phyloP scores from a whole-genome alignment of 352 stramenopile species.

The Aphanomyces euteiches region DNA sequence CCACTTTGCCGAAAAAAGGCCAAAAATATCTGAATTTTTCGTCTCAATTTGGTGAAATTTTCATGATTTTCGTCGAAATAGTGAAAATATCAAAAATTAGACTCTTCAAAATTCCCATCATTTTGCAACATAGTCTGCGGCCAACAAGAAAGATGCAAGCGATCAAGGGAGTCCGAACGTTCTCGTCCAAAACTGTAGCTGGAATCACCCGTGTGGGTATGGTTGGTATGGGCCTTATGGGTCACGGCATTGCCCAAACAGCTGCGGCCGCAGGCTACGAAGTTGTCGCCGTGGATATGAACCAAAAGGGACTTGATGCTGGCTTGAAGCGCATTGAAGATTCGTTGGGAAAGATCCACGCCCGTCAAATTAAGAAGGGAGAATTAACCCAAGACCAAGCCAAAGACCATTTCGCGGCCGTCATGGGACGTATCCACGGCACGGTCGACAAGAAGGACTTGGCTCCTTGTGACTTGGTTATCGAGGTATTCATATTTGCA shows the following conservation, averaged over 20 bases:
- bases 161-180: neutral
- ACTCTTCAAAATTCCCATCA: too few relatives aligned
- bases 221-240: conserved; percentile 96
- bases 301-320: conserved; percentile 64
- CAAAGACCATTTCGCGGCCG: conserved; percentile 54
- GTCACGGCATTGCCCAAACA: conserved; percentile 96
- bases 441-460: conserved; percentile 87
- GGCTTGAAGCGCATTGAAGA: conserved; percentile 89
- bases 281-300: conserved; percentile 80
- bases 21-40: too few relatives aligned
- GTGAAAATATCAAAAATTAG: too few relatives aligned
- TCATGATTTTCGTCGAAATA: too few relatives aligned
- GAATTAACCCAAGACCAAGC: conserved; percentile 78
- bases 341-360: conserved; percentile 87
- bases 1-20: too few relatives aligned
- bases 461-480: conserved; percentile 91
- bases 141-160: neutral
- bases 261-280: conserved; percentile 80
- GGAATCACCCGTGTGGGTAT: conserved; percentile 89
- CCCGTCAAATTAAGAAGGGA: conserved; percentile 84
- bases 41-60: too few relatives aligned
- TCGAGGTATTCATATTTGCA: conserved; percentile 56
- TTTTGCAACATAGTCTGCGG: too few relatives aligned
- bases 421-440: conserved; percentile 79
- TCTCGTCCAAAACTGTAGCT: conserved; percentile 37